These are phyloP conservation scores for Suillus subluteus DNA, from an alignment of 768 basidiomycete genomes.

Conservation along the genomic window DNA sequence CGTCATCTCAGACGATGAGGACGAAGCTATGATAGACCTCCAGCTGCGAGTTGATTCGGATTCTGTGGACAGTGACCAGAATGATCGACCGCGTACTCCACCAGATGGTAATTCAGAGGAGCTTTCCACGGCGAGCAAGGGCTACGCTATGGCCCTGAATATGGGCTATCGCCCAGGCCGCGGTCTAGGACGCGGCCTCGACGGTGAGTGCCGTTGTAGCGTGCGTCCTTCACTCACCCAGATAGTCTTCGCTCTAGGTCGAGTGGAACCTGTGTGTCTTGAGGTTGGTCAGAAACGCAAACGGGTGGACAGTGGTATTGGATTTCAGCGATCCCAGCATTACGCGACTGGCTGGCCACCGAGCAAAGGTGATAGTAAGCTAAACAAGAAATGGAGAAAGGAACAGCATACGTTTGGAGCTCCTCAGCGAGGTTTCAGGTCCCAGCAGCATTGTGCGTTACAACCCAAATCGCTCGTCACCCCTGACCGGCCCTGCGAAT, in stretches of 20 bases:
- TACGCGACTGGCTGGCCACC: background rate
- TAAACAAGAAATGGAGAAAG: slow-evolving; percentile 15
- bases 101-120: slow-evolving; percentile 10
- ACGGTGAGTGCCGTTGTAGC: slow-evolving; percentile 16
- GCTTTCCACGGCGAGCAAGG: slow-evolving; percentile 9
- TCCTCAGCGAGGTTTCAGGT: background rate
- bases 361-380: slow-evolving; percentile 7
- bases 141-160: slow-evolving; percentile 17
- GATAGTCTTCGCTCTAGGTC: slow-evolving; percentile 12
- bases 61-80: slow-evolving; percentile 9
- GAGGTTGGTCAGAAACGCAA: slow-evolving; percentile 15
- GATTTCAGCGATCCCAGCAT: slow-evolving; percentile 14
- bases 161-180: slow-evolving; percentile 21
- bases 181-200: slow-evolving; percentile 17
- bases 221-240: slow-evolving; percentile 14
- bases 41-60: slow-evolving; percentile 10
- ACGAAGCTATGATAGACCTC: slow-evolving; percentile 20
- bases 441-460: background rate
- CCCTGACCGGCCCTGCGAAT: background rate
- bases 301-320: slow-evolving; percentile 19
- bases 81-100: slow-evolving; percentile 1
- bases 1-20: slow-evolving; percentile 33
- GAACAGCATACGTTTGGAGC: slow-evolving; percentile 8
- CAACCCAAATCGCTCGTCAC: background rate
- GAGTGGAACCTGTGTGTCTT: slow-evolving; percentile 20